Evolutionary conservation across 2,329 filamentous ascomycete genomes (phyloP), one percentile per base, ranked within the genome.

Genomic region (Bertia moriformis): DNA sequence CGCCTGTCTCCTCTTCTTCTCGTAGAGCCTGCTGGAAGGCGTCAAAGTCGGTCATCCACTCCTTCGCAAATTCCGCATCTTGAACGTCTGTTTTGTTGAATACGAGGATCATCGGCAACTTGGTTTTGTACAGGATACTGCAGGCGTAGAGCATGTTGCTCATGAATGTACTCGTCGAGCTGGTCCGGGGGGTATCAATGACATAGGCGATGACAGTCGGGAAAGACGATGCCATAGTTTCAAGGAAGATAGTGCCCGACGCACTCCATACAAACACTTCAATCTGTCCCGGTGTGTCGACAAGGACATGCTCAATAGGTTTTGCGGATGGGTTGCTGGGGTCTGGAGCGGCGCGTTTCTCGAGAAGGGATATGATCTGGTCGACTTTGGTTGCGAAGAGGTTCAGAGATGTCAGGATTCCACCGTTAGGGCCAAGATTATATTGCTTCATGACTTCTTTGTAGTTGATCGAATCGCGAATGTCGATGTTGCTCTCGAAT

Each of bases 391-490:
- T 98, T 32, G 88, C 86, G 58, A 98, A 98, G 18, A 98, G 73
- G 57, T 98, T 98, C 38, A 98, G 66, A 10, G 84, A 91, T 2
- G 93, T 98, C 48, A 98, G 65, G 52, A 98, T 98, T 37, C 88
- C 93, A 39, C 91, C 91, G 63, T 98, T 98, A 5, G 91, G 91
- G 0, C 91, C 91, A 0, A 98, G 73, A 54, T 95, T 95, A 61
- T 95, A 96, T 62, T 96, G 88, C 62, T 89, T 93, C 93, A 98
- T 98, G 46, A 98, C 91, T 61, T 98, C 89, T 58, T 94, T 91
- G 68, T 98, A 98, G 71, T 98, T 95, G 58, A 98, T 89, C 18
- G 84, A 91, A 62, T 98, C 91, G 52, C 93, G 86, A 50, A 98
- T 98, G 61, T 98, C 91, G 62, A 98, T 96, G 61, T 98, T 98